A percentile compares a stretch with the other conserved stretches of the same genome.
Conservation (phyloP, 2,329 filamentous ascomycete species). For the Aspergillus piperis region DNA sequence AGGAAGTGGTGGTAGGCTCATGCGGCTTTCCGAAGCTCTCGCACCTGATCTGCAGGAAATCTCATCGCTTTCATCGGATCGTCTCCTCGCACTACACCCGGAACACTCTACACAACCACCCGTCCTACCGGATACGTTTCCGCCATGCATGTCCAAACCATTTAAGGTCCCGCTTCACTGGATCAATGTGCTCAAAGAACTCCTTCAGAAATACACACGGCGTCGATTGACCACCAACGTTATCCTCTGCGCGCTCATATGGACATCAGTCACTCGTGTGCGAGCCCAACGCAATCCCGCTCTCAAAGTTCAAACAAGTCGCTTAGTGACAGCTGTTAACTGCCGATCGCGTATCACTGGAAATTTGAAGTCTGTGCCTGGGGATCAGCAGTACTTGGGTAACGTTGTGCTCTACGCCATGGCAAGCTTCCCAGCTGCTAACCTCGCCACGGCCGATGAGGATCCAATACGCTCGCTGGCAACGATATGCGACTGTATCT, state of each 20-base stretch:
- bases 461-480: not conserved
- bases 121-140: not conserved
- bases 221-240: constrained; percentile 8
- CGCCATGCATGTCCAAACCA: constrained; percentile 6
- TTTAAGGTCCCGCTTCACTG: constrained; percentile 3
- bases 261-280: constrained; percentile 15
- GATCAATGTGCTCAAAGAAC: not conserved
- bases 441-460: not conserved
- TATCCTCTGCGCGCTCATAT: constrained; percentile 15
- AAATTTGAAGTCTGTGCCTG: not conserved
- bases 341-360: not conserved
- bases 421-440: not conserved
- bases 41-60: not conserved
- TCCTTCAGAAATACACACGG: not conserved
- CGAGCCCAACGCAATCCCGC: not conserved
- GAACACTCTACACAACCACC: constrained; percentile 10
- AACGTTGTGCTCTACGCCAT: constrained; percentile 11
- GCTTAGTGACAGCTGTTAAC: constrained; percentile 9
- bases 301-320: not conserved
- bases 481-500: constrained; percentile 1
- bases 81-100: constrained; percentile 6
- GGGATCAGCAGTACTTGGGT: not conserved
- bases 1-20: not conserved
- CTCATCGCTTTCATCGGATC: not conserved
- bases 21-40: not conserved